Conservation (phyloP, 176 grass and related monocot species). For the Themeda triandra region DNA sequence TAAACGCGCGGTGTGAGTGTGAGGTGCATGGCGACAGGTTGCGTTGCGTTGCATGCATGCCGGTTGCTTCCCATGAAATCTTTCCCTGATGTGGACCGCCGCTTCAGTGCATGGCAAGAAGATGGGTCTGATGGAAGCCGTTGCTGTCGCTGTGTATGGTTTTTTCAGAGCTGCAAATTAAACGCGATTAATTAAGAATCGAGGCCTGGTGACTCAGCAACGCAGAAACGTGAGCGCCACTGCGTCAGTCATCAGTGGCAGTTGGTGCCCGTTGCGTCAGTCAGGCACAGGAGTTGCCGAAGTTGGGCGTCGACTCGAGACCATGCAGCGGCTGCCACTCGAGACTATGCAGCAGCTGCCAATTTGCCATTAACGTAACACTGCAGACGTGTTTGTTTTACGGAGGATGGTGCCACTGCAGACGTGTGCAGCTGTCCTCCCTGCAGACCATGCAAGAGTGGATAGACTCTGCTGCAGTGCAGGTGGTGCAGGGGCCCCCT, state of each 20-base stretch:
- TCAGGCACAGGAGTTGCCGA: neutral
- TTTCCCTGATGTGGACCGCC: constrained; percentile 13
- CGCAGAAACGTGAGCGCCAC: neutral
- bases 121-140: neutral
- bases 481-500: neutral
- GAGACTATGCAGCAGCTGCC: neutral
- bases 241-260: neutral
- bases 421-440: neutral
- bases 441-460: neutral
- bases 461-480: neutral
- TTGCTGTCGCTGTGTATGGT: neutral
- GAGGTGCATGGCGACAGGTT: neutral
- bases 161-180: neutral
- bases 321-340: neutral
- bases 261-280: neutral
- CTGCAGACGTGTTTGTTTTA: neutral
- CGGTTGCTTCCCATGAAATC: constrained; percentile 30
- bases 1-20: neutral
- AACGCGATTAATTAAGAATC: neutral
- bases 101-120: neutral
- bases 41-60: constrained; percentile 10
- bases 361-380: neutral
- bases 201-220: neutral
- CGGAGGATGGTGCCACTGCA: neutral
- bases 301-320: neutral